Evolutionary conservation across 345 rosid species (phyloP).

Genomic region (Diplotaxis tenuifolia): DNA sequence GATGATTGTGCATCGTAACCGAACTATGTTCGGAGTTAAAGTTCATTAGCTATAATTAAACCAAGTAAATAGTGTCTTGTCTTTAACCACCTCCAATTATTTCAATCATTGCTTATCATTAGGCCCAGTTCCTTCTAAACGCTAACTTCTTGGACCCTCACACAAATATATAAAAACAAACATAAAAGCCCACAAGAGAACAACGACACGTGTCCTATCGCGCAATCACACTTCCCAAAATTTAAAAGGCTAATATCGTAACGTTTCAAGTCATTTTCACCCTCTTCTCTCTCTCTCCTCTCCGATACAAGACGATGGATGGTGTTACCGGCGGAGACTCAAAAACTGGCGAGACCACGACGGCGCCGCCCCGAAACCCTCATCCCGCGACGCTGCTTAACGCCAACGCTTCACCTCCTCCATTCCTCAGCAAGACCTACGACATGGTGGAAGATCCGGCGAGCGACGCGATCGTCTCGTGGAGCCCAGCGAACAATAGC

Average conservation of each 20-base stretch:
- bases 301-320: conserved; percentile 19
- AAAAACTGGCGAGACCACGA: conserved; percentile 29
- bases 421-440: conserved; percentile 87
- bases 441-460: conserved; percentile 91
- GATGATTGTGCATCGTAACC: too few species aligned
- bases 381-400: conserved; percentile 48
- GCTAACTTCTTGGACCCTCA: not conserved
- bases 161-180: not conserved
- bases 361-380: conserved; percentile 34
- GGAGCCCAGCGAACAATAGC: conserved; percentile 79
- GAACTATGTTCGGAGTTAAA: too few species aligned
- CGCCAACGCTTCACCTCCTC: conserved; percentile 59
- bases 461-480: conserved; percentile 71
- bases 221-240: not conserved
- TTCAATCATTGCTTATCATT: not conserved
- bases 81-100: not conserved
- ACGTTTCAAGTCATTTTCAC: not conserved
- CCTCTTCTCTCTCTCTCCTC: not conserved
- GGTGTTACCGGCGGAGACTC: conserved; percentile 19
- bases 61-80: not conserved
- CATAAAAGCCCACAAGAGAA: not conserved
- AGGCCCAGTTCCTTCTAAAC: not conserved
- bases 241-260: conserved; percentile 2
- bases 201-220: not conserved
- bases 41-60: not conserved